Percentiles rank a stretch among this genome's conserved stretches.
These are phyloP conservation scores for Metschnikowia proteae DNA, from an alignment of 805 yeast species.

Conservation along the genomic window DNA sequence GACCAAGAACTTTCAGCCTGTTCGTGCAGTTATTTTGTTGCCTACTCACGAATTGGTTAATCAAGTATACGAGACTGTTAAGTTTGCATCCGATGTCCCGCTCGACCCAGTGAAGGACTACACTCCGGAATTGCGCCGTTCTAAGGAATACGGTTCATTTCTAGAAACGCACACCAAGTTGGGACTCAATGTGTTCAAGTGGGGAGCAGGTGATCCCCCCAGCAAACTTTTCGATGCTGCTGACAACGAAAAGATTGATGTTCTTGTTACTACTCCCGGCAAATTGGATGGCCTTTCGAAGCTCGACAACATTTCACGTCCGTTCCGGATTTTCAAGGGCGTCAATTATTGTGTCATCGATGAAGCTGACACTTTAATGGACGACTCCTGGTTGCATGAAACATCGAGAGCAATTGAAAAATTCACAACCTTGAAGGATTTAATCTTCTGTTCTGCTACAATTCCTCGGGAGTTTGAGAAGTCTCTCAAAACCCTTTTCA, in stretches of 20 bases:
- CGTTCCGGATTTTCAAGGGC: constrained; percentile 36
- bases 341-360: constrained; percentile 71
- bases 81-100: constrained; percentile 24
- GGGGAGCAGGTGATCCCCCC: constrained; percentile 61
- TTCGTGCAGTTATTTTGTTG: constrained; percentile 71
- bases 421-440: constrained; percentile 50
- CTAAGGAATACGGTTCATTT: constrained; percentile 21
- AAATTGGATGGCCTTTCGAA: constrained; percentile 49
- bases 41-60: constrained; percentile 88
- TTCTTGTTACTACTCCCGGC: constrained; percentile 82
- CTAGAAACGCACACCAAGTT: constrained; percentile 29
- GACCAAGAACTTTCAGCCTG: constrained; percentile 28
- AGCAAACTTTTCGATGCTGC: constrained; percentile 46
- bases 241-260: constrained; percentile 54
- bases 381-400: constrained; percentile 66
- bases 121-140: constrained; percentile 16
- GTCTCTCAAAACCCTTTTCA: constrained; percentile 57
- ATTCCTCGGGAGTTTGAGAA: constrained; percentile 74
- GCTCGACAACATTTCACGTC: constrained; percentile 28
- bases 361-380: constrained; percentile 92
- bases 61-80: constrained; percentile 59
- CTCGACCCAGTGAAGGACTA: constrained; percentile 20
- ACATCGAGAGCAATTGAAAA: constrained; percentile 56
- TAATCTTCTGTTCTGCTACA: constrained; percentile 86
- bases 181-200: constrained; percentile 47